Base-by-base conservation (phyloP, 2,329 filamentous ascomycete species). In the Cytospora schulzeri region DNA sequence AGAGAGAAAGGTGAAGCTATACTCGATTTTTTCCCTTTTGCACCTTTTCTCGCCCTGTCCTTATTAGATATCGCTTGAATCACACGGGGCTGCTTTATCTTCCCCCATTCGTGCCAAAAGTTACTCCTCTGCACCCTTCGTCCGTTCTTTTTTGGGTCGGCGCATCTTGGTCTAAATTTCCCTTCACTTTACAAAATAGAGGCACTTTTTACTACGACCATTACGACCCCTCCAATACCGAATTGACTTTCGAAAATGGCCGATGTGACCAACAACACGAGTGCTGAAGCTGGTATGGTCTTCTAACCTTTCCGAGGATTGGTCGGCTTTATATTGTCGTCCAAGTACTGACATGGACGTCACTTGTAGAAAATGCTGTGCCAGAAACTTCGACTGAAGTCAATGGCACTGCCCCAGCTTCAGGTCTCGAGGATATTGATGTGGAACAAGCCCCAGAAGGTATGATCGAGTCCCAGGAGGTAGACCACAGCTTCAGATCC, bases 401-500 rank as follows among this genome's bases (percentile, higher is more conserved):
- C 19, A 62, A 67, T 38, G 59, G 58, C 28, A 50, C 58, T 45
- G 69, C 51, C 26, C 63, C 67, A 31, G 62, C 67, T n/a, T 66
- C 71, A 52, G 56, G 64, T 35, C 62, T 64, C 35, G 71, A 72
- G 31, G 73, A 72, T 8, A 12, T 14, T 15, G 70, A 66, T 38
- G 71, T 65, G 28, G 76, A 78, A 62, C 72, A 72, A 41, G 66
- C 68, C 24, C 53, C 52, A 35, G 75, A 77, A 68, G 76, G 75
- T 76, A 71, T 41, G 70, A 31, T 15, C 33, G 68, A 70, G 38
- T 68, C 71, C 58, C 70, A 70, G 48, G 71, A 74, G 68, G 50
- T 14, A 4, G 31, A 15, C 19, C 11, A 17, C 52, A 17, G 38
- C 12, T 19, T 24, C 19, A 28, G 35, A 54, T 41, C 33, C 5